Conservation (phyloP, 139 green algal genomes). For the Yamagishiella unicocca region DNA sequence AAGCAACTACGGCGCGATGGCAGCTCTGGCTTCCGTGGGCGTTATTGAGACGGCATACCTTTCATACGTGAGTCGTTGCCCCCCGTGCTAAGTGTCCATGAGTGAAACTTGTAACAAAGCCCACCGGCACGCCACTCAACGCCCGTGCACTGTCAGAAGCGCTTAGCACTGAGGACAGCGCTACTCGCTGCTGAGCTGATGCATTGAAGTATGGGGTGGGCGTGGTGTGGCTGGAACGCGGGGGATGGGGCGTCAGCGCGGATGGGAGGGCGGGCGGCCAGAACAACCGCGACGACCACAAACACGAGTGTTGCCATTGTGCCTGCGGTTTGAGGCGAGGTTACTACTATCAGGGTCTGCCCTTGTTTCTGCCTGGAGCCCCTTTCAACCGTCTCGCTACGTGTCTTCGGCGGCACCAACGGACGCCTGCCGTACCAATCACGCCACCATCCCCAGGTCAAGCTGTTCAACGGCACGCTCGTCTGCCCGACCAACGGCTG, state of each 20-base stretch:
- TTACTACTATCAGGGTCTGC: too few relatives aligned
- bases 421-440: background rate
- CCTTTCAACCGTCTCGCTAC: background rate
- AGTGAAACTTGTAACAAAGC: background rate
- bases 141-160: too few relatives aligned
- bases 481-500: constrained; percentile 82
- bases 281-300: background rate
- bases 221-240: background rate
- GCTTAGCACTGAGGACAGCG: background rate
- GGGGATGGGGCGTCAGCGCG: too few relatives aligned
- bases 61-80: constrained; percentile 54
- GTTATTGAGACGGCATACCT: constrained; percentile 88
- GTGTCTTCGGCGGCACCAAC: background rate
- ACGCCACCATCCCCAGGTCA: constrained; percentile 63
- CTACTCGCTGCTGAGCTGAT: background rate
- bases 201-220: background rate
- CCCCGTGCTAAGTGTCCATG: background rate
- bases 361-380: too few relatives aligned
- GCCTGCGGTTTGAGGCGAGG: too few relatives aligned
- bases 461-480: constrained; percentile 70
- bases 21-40: constrained; percentile 66
- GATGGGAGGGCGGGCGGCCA: background rate
- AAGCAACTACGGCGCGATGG: constrained; percentile 42
- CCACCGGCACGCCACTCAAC: too few relatives aligned
- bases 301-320: too few relatives aligned